These are phyloP conservation scores for Colletotrichum agaves DNA, from an alignment of 2,329 filamentous ascomycete genomes.

Conservation along the genomic window DNA sequence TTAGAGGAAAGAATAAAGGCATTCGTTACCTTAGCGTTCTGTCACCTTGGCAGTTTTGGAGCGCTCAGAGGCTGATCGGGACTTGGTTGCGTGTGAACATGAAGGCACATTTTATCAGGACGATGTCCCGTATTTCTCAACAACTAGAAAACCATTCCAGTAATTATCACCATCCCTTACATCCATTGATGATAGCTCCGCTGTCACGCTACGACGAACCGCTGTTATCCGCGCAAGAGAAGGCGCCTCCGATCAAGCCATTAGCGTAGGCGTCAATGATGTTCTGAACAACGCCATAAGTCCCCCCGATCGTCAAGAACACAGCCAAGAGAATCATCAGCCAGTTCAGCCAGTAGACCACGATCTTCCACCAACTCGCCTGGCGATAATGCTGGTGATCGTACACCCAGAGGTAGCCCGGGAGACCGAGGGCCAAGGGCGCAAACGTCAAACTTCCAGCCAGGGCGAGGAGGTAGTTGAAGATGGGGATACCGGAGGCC, in stretches of 20 bases:
- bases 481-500: constrained; percentile 48
- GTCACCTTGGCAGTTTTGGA: too few species aligned
- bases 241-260: constrained; percentile 57
- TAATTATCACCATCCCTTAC: background rate
- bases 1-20: too few species aligned
- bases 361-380: constrained; percentile 41
- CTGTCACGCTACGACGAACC: constrained; percentile 41
- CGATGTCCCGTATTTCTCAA: too few species aligned
- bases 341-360: constrained; percentile 48
- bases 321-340: constrained; percentile 48
- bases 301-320: constrained; percentile 54
- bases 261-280: constrained; percentile 63
- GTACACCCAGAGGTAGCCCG: constrained; percentile 50
- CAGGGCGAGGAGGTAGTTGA: constrained; percentile 47
- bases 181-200: too few species aligned
- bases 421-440: constrained; percentile 48
- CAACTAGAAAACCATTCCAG: background rate
- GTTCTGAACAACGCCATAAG: constrained; percentile 58
- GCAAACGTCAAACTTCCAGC: constrained; percentile 49
- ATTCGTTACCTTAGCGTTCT: too few species aligned
- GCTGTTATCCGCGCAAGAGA: constrained; percentile 61
- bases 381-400: constrained; percentile 47
- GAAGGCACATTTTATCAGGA: too few species aligned
- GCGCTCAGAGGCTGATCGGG: too few species aligned
- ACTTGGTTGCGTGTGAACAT: too few species aligned